phyloP scores from a whole-genome alignment of 2,329 filamentous ascomycete species.

The Colletotrichum viniferum region DNA sequence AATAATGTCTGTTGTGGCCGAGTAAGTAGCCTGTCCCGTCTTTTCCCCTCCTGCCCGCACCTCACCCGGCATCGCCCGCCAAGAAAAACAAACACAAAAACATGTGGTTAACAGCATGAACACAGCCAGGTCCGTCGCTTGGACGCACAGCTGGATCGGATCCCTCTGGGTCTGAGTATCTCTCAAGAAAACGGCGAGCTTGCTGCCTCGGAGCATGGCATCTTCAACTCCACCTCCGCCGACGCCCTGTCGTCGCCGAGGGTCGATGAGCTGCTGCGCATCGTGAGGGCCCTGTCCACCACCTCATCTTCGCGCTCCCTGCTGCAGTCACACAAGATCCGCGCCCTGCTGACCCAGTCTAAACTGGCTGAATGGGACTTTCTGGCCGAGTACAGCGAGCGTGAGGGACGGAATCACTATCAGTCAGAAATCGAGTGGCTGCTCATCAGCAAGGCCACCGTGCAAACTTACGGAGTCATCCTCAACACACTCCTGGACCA shows the following conservation, averaged over 20 bases:
- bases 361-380: constrained; percentile 45
- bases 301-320: constrained; percentile 68
- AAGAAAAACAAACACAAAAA: constrained; percentile 10
- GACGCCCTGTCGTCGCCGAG: constrained; percentile 55
- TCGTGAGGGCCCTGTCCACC: constrained; percentile 74
- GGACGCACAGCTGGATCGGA: constrained; percentile 69
- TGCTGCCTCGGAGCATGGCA: constrained; percentile 37
- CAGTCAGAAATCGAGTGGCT: constrained; percentile 89
- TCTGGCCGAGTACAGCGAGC: constrained; percentile 26
- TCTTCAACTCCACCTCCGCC: constrained; percentile 32
- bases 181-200: constrained; percentile 23
- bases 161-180: constrained; percentile 47
- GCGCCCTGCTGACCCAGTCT: constrained; percentile 66
- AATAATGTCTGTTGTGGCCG: constrained; percentile 49
- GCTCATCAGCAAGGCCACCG: constrained; percentile 85
- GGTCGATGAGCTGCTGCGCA: constrained; percentile 66
- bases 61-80: background rate
- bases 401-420: constrained; percentile 24
- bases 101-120: constrained; percentile 5
- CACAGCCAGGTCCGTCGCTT: constrained; percentile 65
- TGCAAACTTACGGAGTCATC: constrained; percentile 86
- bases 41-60: background rate
- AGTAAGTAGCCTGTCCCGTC: constrained; percentile 40
- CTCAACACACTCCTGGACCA: constrained; percentile 80
- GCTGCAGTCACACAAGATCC: constrained; percentile 64